phyloP scores from a whole-genome alignment of 2,329 filamentous ascomycete genomes.

The Apiospora pterosperma region DNA sequence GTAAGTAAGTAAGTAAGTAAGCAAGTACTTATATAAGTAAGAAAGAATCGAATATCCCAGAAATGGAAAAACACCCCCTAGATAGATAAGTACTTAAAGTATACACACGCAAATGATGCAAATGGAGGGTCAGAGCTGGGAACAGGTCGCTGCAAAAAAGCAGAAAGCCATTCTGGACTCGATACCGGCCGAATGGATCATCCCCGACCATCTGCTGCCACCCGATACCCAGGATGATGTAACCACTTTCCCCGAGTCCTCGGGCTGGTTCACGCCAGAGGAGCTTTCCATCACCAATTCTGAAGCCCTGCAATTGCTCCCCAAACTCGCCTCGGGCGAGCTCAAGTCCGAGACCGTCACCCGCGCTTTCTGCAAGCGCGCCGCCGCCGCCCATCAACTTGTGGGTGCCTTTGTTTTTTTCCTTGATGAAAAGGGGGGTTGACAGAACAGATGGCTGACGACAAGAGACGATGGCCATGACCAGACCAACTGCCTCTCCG shows the following conservation, averaged over 20 bases:
- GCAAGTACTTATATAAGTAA: not conserved
- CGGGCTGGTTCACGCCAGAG: conserved; percentile 54
- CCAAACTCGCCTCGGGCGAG: conserved; percentile 32
- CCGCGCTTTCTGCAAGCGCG: conserved; percentile 35
- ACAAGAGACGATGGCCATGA: not conserved
- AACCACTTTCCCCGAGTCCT: conserved; percentile 50
- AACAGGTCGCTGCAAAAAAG: conserved; percentile 39
- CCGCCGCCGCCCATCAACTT: conserved; percentile 34
- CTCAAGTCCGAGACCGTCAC: conserved; percentile 33
- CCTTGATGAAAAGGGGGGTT: not conserved
- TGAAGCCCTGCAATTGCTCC: conserved; percentile 29
- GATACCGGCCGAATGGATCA: conserved; percentile 56
- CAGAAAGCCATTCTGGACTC: conserved; percentile 38
- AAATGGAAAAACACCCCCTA: not conserved
- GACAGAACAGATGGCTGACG: not conserved
- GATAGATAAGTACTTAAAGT: too few species aligned
- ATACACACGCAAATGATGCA: not conserved
- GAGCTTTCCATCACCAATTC: conserved; percentile 36
- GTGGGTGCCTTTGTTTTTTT: conserved; percentile 14
- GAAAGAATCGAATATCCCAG: not conserved
- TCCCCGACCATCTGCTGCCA: conserved; percentile 51
- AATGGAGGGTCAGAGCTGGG: conserved; percentile 28
- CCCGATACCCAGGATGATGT: conserved; percentile 52
- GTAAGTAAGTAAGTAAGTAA: too few species aligned
- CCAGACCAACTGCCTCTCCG: conserved; percentile 47